These are phyloP conservation scores for Sphaerobolus stellatus DNA, from an alignment of 1,284 basidiomycete species.

Conservation along the genomic window DNA sequence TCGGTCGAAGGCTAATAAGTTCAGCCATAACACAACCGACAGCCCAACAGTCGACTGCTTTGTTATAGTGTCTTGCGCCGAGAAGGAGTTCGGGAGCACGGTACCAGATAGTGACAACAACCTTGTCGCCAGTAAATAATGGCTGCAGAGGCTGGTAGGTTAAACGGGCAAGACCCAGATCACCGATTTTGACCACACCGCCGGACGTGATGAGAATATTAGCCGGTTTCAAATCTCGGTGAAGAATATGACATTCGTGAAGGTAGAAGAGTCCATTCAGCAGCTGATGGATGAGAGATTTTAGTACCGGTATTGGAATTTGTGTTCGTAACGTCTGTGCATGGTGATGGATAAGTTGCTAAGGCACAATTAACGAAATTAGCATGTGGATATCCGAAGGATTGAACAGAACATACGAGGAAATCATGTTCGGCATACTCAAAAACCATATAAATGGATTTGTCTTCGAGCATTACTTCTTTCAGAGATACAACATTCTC, in stretches of 20 bases:
- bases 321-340: constrained; percentile 81
- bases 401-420: constrained; percentile 60
- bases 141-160: constrained; percentile 85
- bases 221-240: constrained; percentile 96
- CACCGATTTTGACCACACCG: constrained; percentile 97
- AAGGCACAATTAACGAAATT: constrained; percentile 7
- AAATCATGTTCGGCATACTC: constrained; percentile 99
- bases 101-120: constrained; percentile 99
- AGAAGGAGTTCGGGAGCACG: constrained; percentile 93
- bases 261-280: constrained; percentile 93
- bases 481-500: constrained; percentile 89
- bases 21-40: constrained; percentile 98
- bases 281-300: constrained; percentile 94
- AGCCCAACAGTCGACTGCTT: constrained; percentile 94
- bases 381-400: too few species aligned
- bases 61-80: constrained; percentile 96
- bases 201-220: constrained; percentile 92
- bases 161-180: constrained; percentile 90
- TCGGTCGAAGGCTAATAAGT: constrained; percentile 87
- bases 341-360: constrained; percentile 99
- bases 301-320: constrained; percentile 79
- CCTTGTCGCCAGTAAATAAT: constrained; percentile 89
- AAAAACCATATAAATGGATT: constrained; percentile 98
- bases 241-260: constrained; percentile 92
- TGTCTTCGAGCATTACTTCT: constrained; percentile 96